Conservation (phyloP, 192 early-diverging fungal species). For the Radiomyces spectabilis region DNA sequence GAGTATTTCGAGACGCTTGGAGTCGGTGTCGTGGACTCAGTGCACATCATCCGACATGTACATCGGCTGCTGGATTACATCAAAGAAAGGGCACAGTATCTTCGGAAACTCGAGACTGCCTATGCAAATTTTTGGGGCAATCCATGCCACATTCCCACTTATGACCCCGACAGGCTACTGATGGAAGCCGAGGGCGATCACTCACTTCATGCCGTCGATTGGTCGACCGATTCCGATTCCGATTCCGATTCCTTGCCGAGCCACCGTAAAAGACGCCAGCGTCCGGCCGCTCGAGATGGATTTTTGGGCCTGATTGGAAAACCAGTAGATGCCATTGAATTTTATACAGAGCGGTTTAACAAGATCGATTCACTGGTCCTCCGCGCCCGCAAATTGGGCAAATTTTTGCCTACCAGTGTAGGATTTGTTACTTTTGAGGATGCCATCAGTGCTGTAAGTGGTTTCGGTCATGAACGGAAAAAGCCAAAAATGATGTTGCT, state of each 20-base stretch:
- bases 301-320: constrained; percentile 43
- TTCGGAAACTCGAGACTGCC: constrained; percentile 49
- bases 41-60: constrained; percentile 53
- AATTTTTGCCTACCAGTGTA: constrained; percentile 41
- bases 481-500: not conserved
- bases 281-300: constrained; percentile 36
- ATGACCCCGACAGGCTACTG: constrained; percentile 45
- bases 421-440: constrained; percentile 78
- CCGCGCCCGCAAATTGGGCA: constrained; percentile 37
- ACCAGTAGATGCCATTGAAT: constrained; percentile 62
- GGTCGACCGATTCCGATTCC: not conserved
- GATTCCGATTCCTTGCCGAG: not conserved
- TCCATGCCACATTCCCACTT: constrained; percentile 53
- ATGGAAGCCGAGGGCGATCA: constrained; percentile 29
- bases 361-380: constrained; percentile 44
- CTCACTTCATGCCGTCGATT: constrained; percentile 9
- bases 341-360: constrained; percentile 47
- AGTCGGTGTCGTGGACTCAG: constrained; percentile 57
- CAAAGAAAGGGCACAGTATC: constrained; percentile 40
- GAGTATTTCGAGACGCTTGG: constrained; percentile 57
- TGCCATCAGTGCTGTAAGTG: constrained; percentile 56
- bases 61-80: constrained; percentile 45
- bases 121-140: constrained; percentile 60
- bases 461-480: not conserved
- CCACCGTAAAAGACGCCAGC: constrained; percentile 7